Evolutionary conservation across 495 filamentous ascomycete genomes (phyloP), one percentile per base, ranked within the genome.

Genomic region (Podospora australis): DNA sequence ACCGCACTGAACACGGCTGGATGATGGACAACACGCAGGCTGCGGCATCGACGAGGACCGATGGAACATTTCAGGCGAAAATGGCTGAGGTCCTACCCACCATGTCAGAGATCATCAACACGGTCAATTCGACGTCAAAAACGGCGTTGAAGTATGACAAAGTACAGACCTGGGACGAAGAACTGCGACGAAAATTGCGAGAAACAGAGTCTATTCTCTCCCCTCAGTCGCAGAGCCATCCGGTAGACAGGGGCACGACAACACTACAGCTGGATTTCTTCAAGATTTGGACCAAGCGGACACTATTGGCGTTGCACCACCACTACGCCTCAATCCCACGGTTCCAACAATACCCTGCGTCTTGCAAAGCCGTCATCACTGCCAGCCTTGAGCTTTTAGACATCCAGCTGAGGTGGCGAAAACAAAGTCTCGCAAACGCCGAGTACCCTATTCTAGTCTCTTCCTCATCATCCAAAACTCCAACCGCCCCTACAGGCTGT

Each of bases 11-110:
- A 20, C 44, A 50, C 19, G 53, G 56, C 16, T 62, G 59, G 59
- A 24, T 52, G 1, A 21, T 58, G 1, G 55, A 53, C 21, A 16
- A 35, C 5, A 34, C 40, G 24, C 50, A 32, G 32, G 20, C 44
- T 9, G 2, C 34, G 3, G 10, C 26, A 0, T 23, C 30, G 1
- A 36, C 11, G 6, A 30, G 30, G 9, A 62, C 55, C 7, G 59
- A 62, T 22, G 53, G 53, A 24, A 58, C 35, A 6, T 62, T 54
- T 44, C 59, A 62, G 39, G 29, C 47, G 3, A 53, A 43, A 22
- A 38, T 62, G 13, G 39, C 53, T n/a, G 43, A 20, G 9, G 6
- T 55, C 3, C 36, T 61, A 9, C 58, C 58, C 1, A 14, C 43
- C 6, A 28, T 57, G 38, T 21, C 35, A n/a, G 40, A 59, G 8